A percentile compares a stretch with the other conserved stretches of the same genome.
phyloP scores from a whole-genome alignment of 352 stramenopile species.

The Globisporangium takayamanum region DNA sequence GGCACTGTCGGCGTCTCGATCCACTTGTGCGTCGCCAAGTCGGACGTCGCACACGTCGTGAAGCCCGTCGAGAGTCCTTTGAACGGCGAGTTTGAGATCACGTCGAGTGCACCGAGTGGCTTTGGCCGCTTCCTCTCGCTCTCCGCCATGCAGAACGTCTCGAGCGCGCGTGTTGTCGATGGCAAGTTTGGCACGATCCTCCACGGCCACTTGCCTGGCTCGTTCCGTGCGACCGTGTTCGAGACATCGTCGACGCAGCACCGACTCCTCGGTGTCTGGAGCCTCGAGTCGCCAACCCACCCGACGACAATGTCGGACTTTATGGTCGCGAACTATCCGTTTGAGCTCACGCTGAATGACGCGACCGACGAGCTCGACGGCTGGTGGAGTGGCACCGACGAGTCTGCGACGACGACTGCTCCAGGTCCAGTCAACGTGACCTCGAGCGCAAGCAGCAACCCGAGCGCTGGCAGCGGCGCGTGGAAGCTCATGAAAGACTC shows the following conservation, averaged over 20 bases:
- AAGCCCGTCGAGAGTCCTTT: constrained; percentile 52
- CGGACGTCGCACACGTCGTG: constrained; percentile 38
- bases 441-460: background rate
- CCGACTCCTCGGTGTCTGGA: constrained; percentile 64
- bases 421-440: background rate
- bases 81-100: constrained; percentile 81
- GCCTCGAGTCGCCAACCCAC: constrained; percentile 32
- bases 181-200: constrained; percentile 74
- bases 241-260: constrained; percentile 22
- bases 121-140: constrained; percentile 44
- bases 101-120: constrained; percentile 12
- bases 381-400: constrained; percentile 67
- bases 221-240: constrained; percentile 53
- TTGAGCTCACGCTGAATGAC: constrained; percentile 55
- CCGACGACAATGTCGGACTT: constrained; percentile 52
- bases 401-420: constrained; percentile 9
- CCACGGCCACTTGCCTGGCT: constrained; percentile 50
- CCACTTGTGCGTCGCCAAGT: constrained; percentile 68
- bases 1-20: constrained; percentile 69
- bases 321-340: constrained; percentile 59
- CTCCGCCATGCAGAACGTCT: constrained; percentile 46
- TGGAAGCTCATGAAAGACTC: constrained; percentile 82
- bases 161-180: constrained; percentile 40
- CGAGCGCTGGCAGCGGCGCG: constrained; percentile 9
- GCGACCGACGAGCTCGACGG: constrained; percentile 48